Evolutionary conservation across 768 basidiomycete species (phyloP), one percentile per base, ranked within the genome.

Genomic region (Lanmaoa rubissima): DNA sequence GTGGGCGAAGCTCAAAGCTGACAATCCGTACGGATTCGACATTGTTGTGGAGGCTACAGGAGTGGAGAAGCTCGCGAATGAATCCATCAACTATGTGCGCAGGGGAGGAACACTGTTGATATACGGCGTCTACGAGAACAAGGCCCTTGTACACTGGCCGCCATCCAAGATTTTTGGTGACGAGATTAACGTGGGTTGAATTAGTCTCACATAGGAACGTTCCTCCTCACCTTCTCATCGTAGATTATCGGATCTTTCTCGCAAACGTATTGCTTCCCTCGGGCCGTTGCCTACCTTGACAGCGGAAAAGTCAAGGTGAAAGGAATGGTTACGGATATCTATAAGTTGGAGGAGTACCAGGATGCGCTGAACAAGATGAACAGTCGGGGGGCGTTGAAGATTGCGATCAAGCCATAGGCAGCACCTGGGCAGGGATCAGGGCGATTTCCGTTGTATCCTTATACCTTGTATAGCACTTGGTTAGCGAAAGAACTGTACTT

Each of bases 201-300:
- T 51, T 19, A 7, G 17, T 49, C 12, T 0, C 17, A 1, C 32
- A 40, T 12, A 12, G 6, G 8, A n/a, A 19, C 11, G 7, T 28
- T 41, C 3, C 0, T 44, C 1, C 46, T 61, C 28, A 67, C 24
- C 21, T 42, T 46, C 54, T 0, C 48, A 51, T 32, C 32, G 38
- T 53, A 91, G 88, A 93, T 94, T 63, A 90, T 94, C 57, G 92
- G 92, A 13, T 94, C 92, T 1, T 94, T 94, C 77, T 88, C 92
- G 10, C 93, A 94, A 62, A 86, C 86, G 1, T 86, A 78, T 74
- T 94, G 92, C 73, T 94, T 96, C 86, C 91, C 92, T 43, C 86
- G 93, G 6, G 92, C 93, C 2, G 84, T 96, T 36, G 89, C 86
- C 13, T 94, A 94, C 70, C 83, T 96, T 19, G 93, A 96, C 64